Evolutionary conservation across 257 asterid species (phyloP).

Genomic region (Solanum phureja): DNA sequence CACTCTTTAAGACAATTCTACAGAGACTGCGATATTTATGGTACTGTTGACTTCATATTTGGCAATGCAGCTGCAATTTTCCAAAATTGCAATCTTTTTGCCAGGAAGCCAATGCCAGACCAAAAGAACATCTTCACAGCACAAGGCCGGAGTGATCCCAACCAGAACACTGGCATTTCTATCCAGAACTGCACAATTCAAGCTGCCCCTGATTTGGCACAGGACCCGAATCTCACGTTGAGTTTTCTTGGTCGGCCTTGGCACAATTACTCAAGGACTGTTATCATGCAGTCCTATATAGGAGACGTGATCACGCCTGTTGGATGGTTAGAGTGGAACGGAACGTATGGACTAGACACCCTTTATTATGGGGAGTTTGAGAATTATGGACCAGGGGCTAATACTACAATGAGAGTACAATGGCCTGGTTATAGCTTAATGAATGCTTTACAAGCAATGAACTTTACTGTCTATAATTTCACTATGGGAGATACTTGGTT

Average conservation of each 20-base stretch:
- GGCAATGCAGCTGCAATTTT: constrained; percentile 1
- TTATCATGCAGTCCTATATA: constrained; percentile 9
- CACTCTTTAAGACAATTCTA: constrained; percentile 13
- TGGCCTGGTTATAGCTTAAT: constrained; percentile 15
- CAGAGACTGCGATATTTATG: constrained; percentile 4
- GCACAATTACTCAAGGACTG: constrained; percentile 12
- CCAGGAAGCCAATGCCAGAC: constrained; percentile 7
- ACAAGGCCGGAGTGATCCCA: constrained; percentile 13
- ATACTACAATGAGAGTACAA: constrained; percentile 7
- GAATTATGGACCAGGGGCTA: constrained; percentile 14
- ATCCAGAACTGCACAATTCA: constrained; percentile 10
- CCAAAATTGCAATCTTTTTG: constrained; percentile 3
- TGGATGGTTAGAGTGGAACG: constrained; percentile 17
- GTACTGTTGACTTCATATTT: constrained; percentile 1
- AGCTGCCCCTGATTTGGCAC: constrained; percentile 12
- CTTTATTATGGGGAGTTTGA: constrained; percentile 10
- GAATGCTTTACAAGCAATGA: constrained; percentile 19
- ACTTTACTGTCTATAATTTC: constrained; percentile 25
- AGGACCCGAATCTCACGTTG: not conserved
- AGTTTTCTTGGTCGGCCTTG: constrained; percentile 11
- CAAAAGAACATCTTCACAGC: constrained; percentile 11
- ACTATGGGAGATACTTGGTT: constrained; percentile 31
- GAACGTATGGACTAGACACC: constrained; percentile 4
- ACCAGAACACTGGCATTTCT: constrained; percentile 12
- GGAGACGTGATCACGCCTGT: constrained; percentile 5